Evolutionary conservation across 2,329 filamentous ascomycete species (phyloP), one percentile per base, ranked within the genome.

Genomic region (Macrophomina pseudophaseolina): DNA sequence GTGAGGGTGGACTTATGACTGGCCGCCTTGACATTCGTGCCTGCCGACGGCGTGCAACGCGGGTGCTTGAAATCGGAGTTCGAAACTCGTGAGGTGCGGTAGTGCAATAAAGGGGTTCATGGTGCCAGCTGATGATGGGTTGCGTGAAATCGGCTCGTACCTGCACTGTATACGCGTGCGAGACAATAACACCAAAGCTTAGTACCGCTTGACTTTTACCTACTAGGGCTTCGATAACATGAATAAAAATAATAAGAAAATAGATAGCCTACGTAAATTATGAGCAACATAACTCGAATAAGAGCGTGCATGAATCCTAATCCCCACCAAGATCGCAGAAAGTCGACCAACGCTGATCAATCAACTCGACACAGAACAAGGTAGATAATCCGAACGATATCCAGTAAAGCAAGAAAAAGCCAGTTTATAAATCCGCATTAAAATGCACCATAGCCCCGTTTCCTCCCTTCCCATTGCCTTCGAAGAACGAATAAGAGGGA

Each of bases 41-140:
- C 23, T 14, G 28, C 28, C 23, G 18, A 59, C 14, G 12, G 28
- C 14, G 28, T n/a, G 30, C 16, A 16, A 18, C 12, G 12, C 38
- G 5, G 0, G 18, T 40, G 5, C 8, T 18, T 18, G 18, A 23
- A 58, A 58, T 58, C 16, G 53, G n/a, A 18, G 56, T 60, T 60
- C 56, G 56, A 60, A 60, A 60, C 56, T 35, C 40, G 40, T 48
- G 30, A 23, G 14, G 35, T 16, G 52, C 52, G 16, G n/a, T 14
- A 52, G 1, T 53, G 30, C 12, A 11, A n/a, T 8, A 40, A 52
- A 33, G 38, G 18, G 35, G 11, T 18, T 16, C 38, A 12, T 16
- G 33, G 11, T 12, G 35, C 14, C 2, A 40, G 32, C 18, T 5
- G 30, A 9, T 12, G 23, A 23, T 23, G 23, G 23, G 23, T 23